Percentiles rank a stretch among this genome's conserved stretches.
Conservation (phyloP, 2,329 filamentous ascomycete genomes). For the Colletotrichum lini region DNA sequence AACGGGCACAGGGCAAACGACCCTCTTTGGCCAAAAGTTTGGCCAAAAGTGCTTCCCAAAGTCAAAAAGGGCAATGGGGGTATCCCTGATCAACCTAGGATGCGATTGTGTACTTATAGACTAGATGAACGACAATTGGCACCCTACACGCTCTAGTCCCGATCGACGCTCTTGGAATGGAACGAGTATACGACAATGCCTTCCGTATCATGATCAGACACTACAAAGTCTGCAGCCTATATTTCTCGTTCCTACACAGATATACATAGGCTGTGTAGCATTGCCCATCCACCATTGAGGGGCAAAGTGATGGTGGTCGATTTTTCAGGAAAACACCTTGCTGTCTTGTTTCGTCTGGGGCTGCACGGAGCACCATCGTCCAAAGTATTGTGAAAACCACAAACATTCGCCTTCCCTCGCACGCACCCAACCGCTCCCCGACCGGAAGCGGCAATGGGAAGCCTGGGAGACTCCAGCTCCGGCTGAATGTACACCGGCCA, state of each 20-base stretch:
- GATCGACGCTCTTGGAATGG: background rate
- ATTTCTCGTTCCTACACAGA: background rate
- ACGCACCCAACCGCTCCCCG: background rate
- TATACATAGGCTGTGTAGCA: background rate
- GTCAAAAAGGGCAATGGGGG: background rate
- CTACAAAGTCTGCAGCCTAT: background rate
- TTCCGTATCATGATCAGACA: background rate
- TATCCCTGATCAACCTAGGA: background rate
- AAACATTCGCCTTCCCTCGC: background rate
- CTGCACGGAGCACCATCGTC: too few species aligned
- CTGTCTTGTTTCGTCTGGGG: background rate
- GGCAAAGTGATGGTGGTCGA: too few species aligned
- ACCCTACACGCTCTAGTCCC: background rate
- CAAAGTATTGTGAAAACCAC: background rate
- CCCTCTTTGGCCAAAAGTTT: too few species aligned
- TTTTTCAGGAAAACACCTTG: background rate
- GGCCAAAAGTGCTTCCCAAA: background rate
- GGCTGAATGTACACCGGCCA: background rate
- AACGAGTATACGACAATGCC: background rate
- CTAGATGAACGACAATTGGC: background rate
- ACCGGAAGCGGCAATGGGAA: slow-evolving; percentile 1
- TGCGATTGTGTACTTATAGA: background rate
- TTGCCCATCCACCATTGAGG: background rate
- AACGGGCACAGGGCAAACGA: slow-evolving; percentile 9
- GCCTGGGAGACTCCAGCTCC: slow-evolving; percentile 16